Conservation (phyloP, 371 early-diverging fungal genomes). For the Mortierella sp. region DNA sequence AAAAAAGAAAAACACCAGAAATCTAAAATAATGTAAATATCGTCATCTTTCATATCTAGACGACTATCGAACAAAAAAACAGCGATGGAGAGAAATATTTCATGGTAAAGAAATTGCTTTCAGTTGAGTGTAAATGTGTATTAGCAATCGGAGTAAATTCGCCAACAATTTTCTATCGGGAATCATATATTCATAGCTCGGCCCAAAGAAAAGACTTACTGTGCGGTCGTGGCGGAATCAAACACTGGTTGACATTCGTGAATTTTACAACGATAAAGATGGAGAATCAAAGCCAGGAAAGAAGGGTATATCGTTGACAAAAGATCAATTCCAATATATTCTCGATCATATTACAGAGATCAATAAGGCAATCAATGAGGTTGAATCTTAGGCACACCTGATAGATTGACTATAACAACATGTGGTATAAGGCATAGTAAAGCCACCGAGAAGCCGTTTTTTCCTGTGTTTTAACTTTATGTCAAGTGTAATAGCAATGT, state of each 20-base stretch:
- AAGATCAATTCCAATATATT: slow-evolving; percentile 24
- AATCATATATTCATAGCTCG: slow-evolving; percentile 15
- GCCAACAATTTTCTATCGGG: neutral
- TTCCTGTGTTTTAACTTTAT: neutral
- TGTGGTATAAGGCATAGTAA: no score
- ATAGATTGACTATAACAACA: no score
- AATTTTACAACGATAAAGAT: slow-evolving; percentile 27
- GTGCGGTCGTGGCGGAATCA: slow-evolving; percentile 23
- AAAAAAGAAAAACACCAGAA: no score
- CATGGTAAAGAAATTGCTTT: slow-evolving; percentile 6
- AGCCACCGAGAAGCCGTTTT: no score
- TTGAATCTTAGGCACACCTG: neutral
- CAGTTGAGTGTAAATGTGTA: neutral
- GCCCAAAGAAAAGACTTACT: slow-evolving; percentile 25
- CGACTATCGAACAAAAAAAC: neutral
- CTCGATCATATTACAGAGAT: slow-evolving; percentile 25
- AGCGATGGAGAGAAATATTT: slow-evolving; percentile 17
- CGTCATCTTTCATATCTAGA: slow-evolving; percentile 1
- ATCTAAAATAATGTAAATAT: no score
- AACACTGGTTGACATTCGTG: slow-evolving; percentile 27
- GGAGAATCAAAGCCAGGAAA: slow-evolving; percentile 21
- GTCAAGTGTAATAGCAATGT: neutral
- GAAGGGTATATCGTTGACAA: slow-evolving; percentile 35
- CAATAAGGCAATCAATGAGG: slow-evolving; percentile 13
- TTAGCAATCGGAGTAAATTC: neutral